These are phyloP conservation scores for Aureobasidium sp. DNA, from an alignment of 2,329 filamentous ascomycete species.

Conservation along the genomic window DNA sequence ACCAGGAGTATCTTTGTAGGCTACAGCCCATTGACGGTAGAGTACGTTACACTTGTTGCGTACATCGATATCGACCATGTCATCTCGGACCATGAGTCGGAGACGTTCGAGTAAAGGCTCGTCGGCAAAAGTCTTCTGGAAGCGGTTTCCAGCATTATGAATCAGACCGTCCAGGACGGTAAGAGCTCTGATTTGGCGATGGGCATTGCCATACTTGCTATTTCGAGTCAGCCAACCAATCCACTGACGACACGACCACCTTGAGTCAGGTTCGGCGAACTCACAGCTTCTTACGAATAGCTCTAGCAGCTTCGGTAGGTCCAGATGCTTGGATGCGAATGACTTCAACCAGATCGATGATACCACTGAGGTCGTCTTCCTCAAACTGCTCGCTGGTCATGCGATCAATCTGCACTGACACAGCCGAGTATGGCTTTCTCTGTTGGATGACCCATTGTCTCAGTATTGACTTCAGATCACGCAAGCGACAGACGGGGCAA, in stretches of 20 bases:
- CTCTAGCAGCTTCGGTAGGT: constrained; percentile 79
- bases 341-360: constrained; percentile 89
- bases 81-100: constrained; percentile 75
- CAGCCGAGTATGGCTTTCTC: constrained; percentile 84
- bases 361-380: constrained; percentile 83
- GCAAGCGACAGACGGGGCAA: constrained; percentile 11
- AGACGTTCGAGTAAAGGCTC: constrained; percentile 87
- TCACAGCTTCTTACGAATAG: constrained; percentile 87
- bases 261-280: constrained; percentile 20
- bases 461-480: constrained; percentile 11
- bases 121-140: constrained; percentile 81
- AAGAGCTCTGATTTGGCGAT: constrained; percentile 82
- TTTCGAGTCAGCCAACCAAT: background rate
- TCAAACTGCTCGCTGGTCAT: constrained; percentile 84
- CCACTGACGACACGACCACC: background rate
- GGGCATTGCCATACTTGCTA: constrained; percentile 88
- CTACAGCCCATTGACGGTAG: constrained; percentile 76
- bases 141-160: constrained; percentile 82
- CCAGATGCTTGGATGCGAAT: constrained; percentile 83
- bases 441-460: constrained; percentile 18
- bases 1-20: constrained; percentile 73
- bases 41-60: constrained; percentile 78
- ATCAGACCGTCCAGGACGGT: constrained; percentile 87
- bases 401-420: constrained; percentile 85
- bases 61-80: constrained; percentile 78